These are phyloP conservation scores for Herpetospermum pedunculosum DNA, from an alignment of 306 rosid genomes.

Conservation along the genomic window DNA sequence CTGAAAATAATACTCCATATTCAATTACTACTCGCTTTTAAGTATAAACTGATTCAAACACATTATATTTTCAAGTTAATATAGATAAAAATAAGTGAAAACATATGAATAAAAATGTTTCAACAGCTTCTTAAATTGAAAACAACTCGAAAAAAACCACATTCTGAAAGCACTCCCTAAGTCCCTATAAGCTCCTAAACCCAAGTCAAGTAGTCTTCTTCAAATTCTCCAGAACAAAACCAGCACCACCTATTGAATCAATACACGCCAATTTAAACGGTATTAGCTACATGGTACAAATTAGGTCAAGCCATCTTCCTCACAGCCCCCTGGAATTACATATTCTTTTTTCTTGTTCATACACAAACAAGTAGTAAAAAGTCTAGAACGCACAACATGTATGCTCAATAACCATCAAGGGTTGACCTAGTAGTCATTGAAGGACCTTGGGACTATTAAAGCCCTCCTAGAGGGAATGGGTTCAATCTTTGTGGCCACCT, in stretches of 20 bases:
- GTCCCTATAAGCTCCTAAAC: neutral
- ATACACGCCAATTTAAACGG: neutral
- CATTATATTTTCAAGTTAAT: neutral
- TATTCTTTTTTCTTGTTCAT: neutral
- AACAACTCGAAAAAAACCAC: neutral
- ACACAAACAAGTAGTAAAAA: neutral
- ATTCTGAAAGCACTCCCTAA: neutral
- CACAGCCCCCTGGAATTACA: neutral
- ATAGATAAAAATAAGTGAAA: neutral
- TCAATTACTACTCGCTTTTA: neutral
- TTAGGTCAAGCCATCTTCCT: neutral
- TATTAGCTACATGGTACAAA: neutral
- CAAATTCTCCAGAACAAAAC: neutral
- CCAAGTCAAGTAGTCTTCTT: neutral
- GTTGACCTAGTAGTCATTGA: too few species aligned
- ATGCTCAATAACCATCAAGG: neutral
- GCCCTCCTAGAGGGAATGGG: too few species aligned
- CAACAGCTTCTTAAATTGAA: neutral
- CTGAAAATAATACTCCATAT: neutral
- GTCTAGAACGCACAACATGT: neutral
- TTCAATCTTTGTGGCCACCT: too few species aligned
- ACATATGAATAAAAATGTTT: neutral
- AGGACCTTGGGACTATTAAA: too few species aligned
- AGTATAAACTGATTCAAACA: neutral
- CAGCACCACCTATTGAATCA: neutral